These are phyloP conservation scores for Seminavis robusta DNA, from an alignment of 108 stramenopile genomes.

Conservation along the genomic window DNA sequence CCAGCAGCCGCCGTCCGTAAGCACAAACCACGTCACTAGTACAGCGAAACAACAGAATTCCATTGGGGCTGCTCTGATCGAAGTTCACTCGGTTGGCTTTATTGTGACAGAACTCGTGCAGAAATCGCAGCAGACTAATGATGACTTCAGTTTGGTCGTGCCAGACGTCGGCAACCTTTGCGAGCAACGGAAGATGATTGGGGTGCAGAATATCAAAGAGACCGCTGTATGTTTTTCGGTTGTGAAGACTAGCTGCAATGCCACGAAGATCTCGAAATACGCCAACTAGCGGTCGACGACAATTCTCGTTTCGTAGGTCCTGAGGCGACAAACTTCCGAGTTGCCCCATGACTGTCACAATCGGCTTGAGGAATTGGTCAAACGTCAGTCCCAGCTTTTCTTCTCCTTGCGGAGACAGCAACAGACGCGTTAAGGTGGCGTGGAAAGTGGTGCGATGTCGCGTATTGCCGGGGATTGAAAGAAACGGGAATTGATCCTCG, in stretches of 20 bases:
- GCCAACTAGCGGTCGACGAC: constrained; percentile 81
- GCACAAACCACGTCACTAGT: constrained; percentile 93
- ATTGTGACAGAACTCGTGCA: constrained; percentile 97
- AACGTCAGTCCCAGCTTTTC: constrained; percentile 85
- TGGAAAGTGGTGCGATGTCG: constrained; percentile 95
- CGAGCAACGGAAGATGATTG: constrained; percentile 76
- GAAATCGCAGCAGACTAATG: constrained; percentile 91
- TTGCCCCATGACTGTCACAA: constrained; percentile 66
- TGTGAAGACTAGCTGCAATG: constrained; percentile 89
- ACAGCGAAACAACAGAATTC: constrained; percentile 95
- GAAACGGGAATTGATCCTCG: constrained; percentile 93
- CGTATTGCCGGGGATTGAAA: constrained; percentile 73
- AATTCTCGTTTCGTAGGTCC: constrained; percentile 69
- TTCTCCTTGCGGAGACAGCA: constrained; percentile 87
- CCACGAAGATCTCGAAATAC: constrained; percentile 94
- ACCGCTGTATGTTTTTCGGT: constrained; percentile 85
- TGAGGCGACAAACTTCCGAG: constrained; percentile 57
- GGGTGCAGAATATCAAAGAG: constrained; percentile 95
- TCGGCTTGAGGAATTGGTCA: constrained; percentile 94
- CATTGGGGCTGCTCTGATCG: constrained; percentile 95
- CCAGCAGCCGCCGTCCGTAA: constrained; percentile 75
- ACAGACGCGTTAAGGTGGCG: constrained; percentile 84
- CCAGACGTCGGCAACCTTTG: constrained; percentile 90
- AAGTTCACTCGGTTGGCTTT: constrained; percentile 97
- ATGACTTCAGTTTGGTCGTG: constrained; percentile 92